Conservation (phyloP, 2,329 filamentous ascomycete species). For the Colletotrichum tamarilloi region DNA sequence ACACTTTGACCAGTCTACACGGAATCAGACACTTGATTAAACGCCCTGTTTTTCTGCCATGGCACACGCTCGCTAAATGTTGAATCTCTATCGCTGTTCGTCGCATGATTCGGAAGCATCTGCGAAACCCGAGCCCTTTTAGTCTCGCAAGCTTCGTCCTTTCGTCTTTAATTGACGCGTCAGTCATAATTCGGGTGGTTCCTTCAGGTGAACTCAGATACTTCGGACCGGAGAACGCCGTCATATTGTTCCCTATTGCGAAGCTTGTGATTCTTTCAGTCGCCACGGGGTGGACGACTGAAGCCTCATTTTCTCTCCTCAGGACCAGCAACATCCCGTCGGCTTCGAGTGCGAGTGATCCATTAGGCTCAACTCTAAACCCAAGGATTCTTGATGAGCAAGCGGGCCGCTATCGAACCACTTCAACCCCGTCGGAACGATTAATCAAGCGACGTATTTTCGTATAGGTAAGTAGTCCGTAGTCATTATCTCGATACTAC, state of each 20-base stretch:
- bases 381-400: background rate
- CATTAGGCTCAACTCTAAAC: background rate
- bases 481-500: background rate
- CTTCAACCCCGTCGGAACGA: background rate
- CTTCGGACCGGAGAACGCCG: background rate
- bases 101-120: too few relatives aligned
- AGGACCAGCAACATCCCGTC: background rate
- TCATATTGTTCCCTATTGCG: background rate
- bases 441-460: background rate
- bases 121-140: too few relatives aligned
- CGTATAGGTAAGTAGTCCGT: background rate
- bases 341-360: background rate
- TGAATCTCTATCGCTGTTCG: too few relatives aligned
- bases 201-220: background rate
- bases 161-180: background rate
- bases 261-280: background rate
- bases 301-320: background rate
- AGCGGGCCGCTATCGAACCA: background rate
- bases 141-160: background rate
- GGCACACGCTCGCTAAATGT: too few relatives aligned
- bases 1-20: background rate
- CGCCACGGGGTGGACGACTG: background rate
- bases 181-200: background rate
- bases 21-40: too few relatives aligned
- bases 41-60: too few relatives aligned